A percentile compares a stretch with the other conserved stretches of the same genome.
Evolutionary conservation across 1,139 yeast genomes (phyloP).

Genomic region (Candida neerlandica): DNA sequence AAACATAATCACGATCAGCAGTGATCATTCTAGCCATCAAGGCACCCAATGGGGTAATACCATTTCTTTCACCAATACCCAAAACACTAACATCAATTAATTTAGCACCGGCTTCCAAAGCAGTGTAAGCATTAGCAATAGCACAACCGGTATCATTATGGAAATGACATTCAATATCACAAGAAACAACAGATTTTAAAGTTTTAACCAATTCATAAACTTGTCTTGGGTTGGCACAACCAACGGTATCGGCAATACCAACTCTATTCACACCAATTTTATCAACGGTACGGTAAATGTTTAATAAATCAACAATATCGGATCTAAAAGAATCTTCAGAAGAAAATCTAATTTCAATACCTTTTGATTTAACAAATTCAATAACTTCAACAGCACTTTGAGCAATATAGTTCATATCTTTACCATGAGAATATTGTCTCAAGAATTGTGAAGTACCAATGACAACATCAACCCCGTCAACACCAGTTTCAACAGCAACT

Average conservation of each 20-base stretch:
- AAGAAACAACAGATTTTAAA: constrained; percentile 87
- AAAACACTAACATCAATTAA: constrained; percentile 93
- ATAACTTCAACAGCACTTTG: constrained; percentile 95
- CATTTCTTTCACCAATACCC: constrained; percentile 99
- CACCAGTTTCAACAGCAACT: constrained; percentile 97
- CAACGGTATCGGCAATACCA: constrained; percentile 99
- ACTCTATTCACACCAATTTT: constrained; percentile 98
- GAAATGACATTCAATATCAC: constrained; percentile 98
- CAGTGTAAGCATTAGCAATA: constrained; percentile 97
- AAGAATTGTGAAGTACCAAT: constrained; percentile 96
- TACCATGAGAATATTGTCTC: constrained; percentile 95
- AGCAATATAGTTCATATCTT: constrained; percentile 98
- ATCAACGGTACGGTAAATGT: constrained; percentile 95
- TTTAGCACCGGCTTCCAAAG: constrained; percentile 96
- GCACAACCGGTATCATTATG: constrained; percentile 99
- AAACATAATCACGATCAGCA: constrained; percentile 95
- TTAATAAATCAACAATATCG: constrained; percentile 90
- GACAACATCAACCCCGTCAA: constrained; percentile 98
- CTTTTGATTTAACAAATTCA: constrained; percentile 95
- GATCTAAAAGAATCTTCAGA: constrained; percentile 98
- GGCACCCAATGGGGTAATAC: constrained; percentile 97
- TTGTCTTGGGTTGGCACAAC: constrained; percentile 99
- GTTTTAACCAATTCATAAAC: constrained; percentile 96
- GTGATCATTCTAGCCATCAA: constrained; percentile 99
- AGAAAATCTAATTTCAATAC: constrained; percentile 94